Evolutionary conservation across 352 stramenopile genomes (phyloP).

Genomic region (Phytophthora pseudosyringae): DNA sequence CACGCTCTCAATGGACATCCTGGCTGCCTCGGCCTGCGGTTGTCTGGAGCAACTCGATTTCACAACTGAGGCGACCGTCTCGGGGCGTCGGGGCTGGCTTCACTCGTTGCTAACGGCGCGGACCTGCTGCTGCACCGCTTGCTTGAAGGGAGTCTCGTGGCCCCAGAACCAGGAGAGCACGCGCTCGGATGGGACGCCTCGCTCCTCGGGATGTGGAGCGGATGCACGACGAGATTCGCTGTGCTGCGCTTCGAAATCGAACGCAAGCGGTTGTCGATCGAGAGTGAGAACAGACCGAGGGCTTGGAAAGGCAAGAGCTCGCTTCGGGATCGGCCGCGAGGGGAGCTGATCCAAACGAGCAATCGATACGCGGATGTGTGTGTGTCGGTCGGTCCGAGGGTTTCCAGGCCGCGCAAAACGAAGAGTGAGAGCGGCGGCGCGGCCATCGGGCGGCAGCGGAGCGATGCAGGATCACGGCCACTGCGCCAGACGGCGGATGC

Average conservation of each 20-base stretch:
- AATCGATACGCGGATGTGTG: conserved; percentile 11
- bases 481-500: conserved; percentile 14
- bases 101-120: conserved; percentile 24
- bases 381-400: neutral
- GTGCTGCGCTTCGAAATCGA: conserved; percentile 36
- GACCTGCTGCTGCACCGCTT: conserved; percentile 34
- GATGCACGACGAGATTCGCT: conserved; percentile 31
- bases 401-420: conserved; percentile 26
- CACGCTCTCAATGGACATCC: conserved; percentile 59
- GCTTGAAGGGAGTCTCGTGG: conserved; percentile 38
- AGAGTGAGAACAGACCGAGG: conserved; percentile 27
- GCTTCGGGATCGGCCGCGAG: conserved; percentile 24
- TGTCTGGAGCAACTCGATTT: conserved; percentile 33
- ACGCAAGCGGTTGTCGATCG: conserved; percentile 14
- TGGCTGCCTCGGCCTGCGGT: neutral
- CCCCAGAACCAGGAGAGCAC: conserved; percentile 27
- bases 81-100: conserved; percentile 22
- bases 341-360: conserved; percentile 12
- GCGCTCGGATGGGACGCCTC: conserved; percentile 30
- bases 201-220: conserved; percentile 39
- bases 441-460: neutral
- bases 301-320: conserved; percentile 22
- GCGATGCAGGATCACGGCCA: conserved; percentile 5
- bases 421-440: conserved; percentile 28
- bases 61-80: conserved; percentile 40